Evolutionary conservation across 441 rosid species (phyloP).

Genomic region (Oxalis stricta): DNA sequence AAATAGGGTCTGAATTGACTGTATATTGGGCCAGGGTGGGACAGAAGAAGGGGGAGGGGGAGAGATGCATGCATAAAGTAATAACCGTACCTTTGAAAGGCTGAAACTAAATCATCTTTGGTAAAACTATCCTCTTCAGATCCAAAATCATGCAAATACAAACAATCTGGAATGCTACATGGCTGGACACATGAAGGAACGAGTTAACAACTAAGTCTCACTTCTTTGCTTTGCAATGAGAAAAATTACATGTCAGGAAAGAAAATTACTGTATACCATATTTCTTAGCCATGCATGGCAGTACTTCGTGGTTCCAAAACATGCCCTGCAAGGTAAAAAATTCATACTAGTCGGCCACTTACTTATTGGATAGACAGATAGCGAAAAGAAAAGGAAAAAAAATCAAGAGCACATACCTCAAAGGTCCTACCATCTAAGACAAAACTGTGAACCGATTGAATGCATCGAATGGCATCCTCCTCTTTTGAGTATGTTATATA

Average conservation of each 20-base stretch:
- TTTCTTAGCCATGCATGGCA: constrained; percentile 73
- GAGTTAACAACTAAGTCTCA: not conserved
- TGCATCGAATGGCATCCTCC: constrained; percentile 55
- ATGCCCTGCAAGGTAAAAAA: constrained; percentile 27
- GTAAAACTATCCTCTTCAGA: constrained; percentile 52
- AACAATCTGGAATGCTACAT: constrained; percentile 48
- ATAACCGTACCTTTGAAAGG: constrained; percentile 28
- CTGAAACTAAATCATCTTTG: constrained; percentile 48
- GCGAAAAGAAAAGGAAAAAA: not conserved
- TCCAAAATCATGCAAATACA: constrained; percentile 58
- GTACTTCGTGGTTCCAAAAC: constrained; percentile 65
- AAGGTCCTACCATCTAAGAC: constrained; percentile 38
- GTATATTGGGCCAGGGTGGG: not conserved
- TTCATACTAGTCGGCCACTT: constrained; percentile 1
- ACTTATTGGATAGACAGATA: not conserved
- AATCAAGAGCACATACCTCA: constrained; percentile 24
- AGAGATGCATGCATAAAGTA: not conserved
- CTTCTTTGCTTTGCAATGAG: not conserved
- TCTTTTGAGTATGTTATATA: constrained; percentile 49
- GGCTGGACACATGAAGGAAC: constrained; percentile 27
- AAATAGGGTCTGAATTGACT: too few relatives aligned
- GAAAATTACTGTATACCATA: constrained; percentile 16
- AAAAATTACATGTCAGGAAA: not conserved
- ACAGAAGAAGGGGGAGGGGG: not conserved
- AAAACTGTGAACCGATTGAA: constrained; percentile 43